Evolutionary conservation across 2,329 filamentous ascomycete genomes (phyloP).

Genomic region (Xylariaceae sp.): DNA sequence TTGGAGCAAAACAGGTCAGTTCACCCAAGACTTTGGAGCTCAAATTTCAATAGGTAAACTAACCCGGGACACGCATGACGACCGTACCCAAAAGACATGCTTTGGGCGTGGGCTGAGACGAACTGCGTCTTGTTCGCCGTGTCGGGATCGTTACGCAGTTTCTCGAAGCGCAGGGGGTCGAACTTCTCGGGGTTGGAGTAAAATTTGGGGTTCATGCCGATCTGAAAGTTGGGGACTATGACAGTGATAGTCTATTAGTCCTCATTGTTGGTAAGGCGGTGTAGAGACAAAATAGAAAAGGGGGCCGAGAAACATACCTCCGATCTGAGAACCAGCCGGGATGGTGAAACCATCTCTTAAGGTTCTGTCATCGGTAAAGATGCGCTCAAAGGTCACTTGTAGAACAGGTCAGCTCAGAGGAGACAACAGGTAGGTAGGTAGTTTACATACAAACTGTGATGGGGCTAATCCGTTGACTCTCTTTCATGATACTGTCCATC

Average conservation of each 20-base stretch:
- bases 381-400: constrained; percentile 33
- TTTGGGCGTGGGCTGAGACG: neutral
- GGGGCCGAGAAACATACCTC: too few species aligned
- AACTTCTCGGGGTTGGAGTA: constrained; percentile 11
- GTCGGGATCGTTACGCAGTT: neutral
- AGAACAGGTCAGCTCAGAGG: too few species aligned
- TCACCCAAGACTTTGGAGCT: too few species aligned
- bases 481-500: constrained; percentile 47
- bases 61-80: constrained; percentile 2
- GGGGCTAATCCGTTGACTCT: constrained; percentile 43
- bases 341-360: constrained; percentile 29
- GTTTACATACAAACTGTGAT: too few species aligned
- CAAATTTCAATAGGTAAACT: too few species aligned
- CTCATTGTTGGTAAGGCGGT: too few species aligned
- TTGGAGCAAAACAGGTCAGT: too few species aligned
- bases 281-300: too few species aligned
- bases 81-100: constrained; percentile 7
- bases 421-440: too few species aligned
- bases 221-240: constrained; percentile 1
- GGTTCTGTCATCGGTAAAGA: constrained; percentile 24
- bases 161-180: constrained; percentile 9
- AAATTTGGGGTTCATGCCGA: constrained; percentile 17
- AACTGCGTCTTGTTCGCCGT: neutral
- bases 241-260: too few species aligned
- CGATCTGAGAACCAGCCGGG: neutral